Percentiles rank a stretch among this genome's conserved stretches.
phyloP scores from a whole-genome alignment of 2,329 filamentous ascomycete genomes.

The Aspergillus quadrilineatus region DNA sequence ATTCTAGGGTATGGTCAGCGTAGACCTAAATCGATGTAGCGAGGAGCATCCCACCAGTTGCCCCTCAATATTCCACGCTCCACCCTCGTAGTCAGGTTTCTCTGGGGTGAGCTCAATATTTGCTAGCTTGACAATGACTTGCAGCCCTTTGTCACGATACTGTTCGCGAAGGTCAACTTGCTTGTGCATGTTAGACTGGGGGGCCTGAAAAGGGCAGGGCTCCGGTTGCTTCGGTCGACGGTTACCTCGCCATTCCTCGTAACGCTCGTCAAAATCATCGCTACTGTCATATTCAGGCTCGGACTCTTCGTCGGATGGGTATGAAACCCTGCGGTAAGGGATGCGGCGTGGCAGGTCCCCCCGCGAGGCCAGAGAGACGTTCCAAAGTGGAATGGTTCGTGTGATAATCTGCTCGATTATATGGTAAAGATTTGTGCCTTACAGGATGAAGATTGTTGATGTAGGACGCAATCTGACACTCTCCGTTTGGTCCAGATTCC shows the following conservation, averaged over 20 bases:
- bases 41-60: background rate
- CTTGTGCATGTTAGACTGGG: background rate
- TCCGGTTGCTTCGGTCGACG: too few relatives aligned
- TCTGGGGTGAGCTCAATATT: conserved; percentile 61
- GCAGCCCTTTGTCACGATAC: conserved; percentile 31
- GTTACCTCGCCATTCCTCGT: too few relatives aligned
- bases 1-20: conserved; percentile 39
- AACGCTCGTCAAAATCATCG: too few relatives aligned
- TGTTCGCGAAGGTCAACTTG: background rate
- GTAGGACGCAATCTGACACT: conserved; percentile 38
- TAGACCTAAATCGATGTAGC: background rate
- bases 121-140: conserved; percentile 61
- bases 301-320: background rate
- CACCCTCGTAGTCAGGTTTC: conserved; percentile 54
- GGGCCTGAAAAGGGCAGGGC: too few relatives aligned
- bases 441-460: conserved; percentile 48
- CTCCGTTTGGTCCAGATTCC: conserved; percentile 21
- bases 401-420: conserved; percentile 40
- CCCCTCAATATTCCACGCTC: conserved; percentile 49
- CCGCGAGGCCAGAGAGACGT: conserved; percentile 28
- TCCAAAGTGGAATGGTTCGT: conserved; percentile 49
- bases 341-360: background rate
- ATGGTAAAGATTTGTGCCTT: conserved; percentile 35
- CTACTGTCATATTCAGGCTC: background rate
- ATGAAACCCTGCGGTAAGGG: conserved; percentile 12